phyloP scores from a whole-genome alignment of 176 grass and related monocot genomes.

The Themeda triandra region DNA sequence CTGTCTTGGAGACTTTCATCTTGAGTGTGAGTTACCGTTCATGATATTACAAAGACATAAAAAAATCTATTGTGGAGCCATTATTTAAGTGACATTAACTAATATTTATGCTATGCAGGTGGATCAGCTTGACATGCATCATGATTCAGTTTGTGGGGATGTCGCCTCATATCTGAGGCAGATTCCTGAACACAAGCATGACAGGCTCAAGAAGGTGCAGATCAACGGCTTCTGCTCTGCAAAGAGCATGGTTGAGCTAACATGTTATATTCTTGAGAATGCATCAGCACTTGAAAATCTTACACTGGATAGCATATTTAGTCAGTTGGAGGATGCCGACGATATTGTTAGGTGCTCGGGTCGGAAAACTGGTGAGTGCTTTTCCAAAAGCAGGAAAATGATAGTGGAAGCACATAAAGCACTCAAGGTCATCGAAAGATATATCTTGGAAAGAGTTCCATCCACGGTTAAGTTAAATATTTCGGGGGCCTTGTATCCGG shows the following conservation, averaged over 20 bases:
- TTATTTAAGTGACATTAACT: background rate
- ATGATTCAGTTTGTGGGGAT: background rate
- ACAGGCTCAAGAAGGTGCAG: background rate
- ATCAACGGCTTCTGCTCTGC: constrained; percentile 3
- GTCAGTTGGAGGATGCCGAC: too few relatives aligned
- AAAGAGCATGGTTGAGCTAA: background rate
- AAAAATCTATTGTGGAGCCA: background rate
- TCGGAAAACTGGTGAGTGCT: too few relatives aligned
- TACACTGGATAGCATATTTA: too few relatives aligned
- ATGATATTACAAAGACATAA: background rate
- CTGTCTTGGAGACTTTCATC: background rate
- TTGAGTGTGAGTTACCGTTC: background rate
- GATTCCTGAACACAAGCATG: background rate
- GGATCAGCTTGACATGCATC: background rate
- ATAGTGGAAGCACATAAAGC: too few relatives aligned
- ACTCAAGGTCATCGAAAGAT: too few relatives aligned
- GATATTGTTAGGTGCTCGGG: too few relatives aligned
- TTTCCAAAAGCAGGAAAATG: too few relatives aligned
- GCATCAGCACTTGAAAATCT: background rate
- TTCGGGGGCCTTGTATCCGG: too few relatives aligned
- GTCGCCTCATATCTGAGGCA: background rate
- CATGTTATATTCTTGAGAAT: background rate
- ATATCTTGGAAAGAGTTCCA: too few relatives aligned
- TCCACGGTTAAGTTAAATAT: too few relatives aligned
- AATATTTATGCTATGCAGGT: background rate